Evolutionary conservation across 2,329 filamentous ascomycete species (phyloP), one percentile per base, ranked within the genome.

Genomic region (Alternaria postmessia): DNA sequence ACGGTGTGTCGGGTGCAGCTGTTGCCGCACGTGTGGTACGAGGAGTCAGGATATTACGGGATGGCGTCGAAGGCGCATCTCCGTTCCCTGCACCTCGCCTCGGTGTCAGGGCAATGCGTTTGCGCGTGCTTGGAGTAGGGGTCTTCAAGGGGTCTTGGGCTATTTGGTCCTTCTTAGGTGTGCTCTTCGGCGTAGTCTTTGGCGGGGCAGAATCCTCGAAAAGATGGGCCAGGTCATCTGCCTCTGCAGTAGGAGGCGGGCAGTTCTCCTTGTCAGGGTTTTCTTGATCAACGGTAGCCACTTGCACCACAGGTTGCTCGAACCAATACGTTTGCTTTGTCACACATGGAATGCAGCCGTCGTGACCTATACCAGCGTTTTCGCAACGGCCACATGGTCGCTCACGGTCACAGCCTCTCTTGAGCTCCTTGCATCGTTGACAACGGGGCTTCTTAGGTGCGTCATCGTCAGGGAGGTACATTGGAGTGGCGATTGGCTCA

Each of bases 201-300:
- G 83, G 83, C 61, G 83, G 86, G 4, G 83, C 88, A 79, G 82
- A 67, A 3, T 89, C 84, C 57, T 89, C 88, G 69, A 95, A 94
- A 5, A 95, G 83, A 51, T 85, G 83, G 41, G 87, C 85, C 6
- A 91, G 76, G 36, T 86, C 84, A 62, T 89, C 85, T 38, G 80
- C 75, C 11, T 72, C 70, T 6, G 80, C 74, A 20, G 75, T 60
- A 28, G 44, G 39, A 9, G 75, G 70, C 12, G 80, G 81, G 49
- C 78, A 78, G 63, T 89, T 89, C 73, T 89, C 87, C 67, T 89
- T 88, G 60, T 88, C 86, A 49, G 77, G 59, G 34, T 71, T 70
- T 9, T 72, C 72, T 14, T 65, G 48, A 18, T 67, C 66, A 11
- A 62, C 36, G 16, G 53, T 54, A 51, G 61, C 57, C 24, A 57